A percentile compares a stretch with the other conserved stretches of the same genome.
These are phyloP conservation scores for Torulaspora globosa DNA, from an alignment of 1,139 yeast species.

Conservation along the genomic window DNA sequence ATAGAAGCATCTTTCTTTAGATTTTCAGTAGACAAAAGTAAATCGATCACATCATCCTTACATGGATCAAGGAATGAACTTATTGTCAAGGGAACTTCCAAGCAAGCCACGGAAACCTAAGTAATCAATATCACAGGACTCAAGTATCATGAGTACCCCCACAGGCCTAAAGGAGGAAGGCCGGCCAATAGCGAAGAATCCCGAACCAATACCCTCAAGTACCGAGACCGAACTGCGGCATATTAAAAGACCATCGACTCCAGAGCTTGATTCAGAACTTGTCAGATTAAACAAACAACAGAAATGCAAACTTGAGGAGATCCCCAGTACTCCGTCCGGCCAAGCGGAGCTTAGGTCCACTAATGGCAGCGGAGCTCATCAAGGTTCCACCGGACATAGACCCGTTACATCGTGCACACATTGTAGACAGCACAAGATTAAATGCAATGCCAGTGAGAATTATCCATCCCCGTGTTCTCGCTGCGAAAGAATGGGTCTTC, in stretches of 20 bases:
- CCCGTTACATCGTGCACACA: slow-evolving; percentile 93
- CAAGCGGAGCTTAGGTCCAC: slow-evolving; percentile 5
- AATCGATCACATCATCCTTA: neutral
- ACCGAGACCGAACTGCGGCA: slow-evolving; percentile 2
- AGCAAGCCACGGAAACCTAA: neutral
- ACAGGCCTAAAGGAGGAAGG: slow-evolving; percentile 11
- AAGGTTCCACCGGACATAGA: slow-evolving; percentile 51
- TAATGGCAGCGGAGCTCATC: slow-evolving; percentile 1
- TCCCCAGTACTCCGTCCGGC: neutral
- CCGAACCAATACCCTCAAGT: slow-evolving; percentile 1
- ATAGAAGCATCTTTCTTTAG: neutral
- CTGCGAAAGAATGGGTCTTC: slow-evolving; percentile 73
- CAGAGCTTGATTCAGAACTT: slow-evolving; percentile 7
- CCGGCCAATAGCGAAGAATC: neutral
- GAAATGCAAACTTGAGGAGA: slow-evolving; percentile 11
- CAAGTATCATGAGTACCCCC: slow-evolving; percentile 6
- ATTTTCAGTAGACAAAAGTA: neutral
- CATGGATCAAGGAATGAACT: neutral
- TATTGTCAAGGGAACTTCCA: neutral
- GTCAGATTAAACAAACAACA: slow-evolving; percentile 8
- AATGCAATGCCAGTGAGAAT: slow-evolving; percentile 83
- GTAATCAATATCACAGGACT: neutral
- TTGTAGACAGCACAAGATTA: slow-evolving; percentile 91
- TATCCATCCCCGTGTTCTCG: slow-evolving; percentile 80
- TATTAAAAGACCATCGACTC: slow-evolving; percentile 9